Evolutionary conservation across 805 yeast genomes (phyloP), one percentile per base, ranked within the genome.

Genomic region (Cyberlindnera euphorbiae): DNA sequence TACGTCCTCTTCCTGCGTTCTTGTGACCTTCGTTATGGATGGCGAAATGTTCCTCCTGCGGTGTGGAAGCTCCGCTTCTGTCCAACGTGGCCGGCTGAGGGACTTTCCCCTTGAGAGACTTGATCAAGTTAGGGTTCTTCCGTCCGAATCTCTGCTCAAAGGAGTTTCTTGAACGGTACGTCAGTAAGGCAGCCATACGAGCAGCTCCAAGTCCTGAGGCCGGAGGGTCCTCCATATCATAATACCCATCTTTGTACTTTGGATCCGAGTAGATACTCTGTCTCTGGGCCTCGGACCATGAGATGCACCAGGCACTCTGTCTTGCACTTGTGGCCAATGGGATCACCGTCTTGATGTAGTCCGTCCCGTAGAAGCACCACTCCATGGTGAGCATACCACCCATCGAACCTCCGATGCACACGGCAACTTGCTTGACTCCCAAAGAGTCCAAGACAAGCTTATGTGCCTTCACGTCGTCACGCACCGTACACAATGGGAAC

Each of bases 211-310:
- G 64, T 0, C 98, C 98, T 8, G 79, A 71, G 17, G 66, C 67
- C 4, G 98, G 98, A 5, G 88, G 94, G 38, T 81, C 86, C n/a
- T 73, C 72, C 22, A 73, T 64, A 10, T 77, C 63, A 56, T 86
- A 90, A 60, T 85, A 88, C 2, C 98, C 98, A 53, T 89, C 96
- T 38, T 75, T 70, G 58, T 88, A 93, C 55, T 83, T 82, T 8
- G 97, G 97, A 58, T 93, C 98, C 10, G 95, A 82, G 61, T 89
- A 93, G 19, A 93, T 87, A 45, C 95, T 79, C 58, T 93, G 98
- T 50, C 98, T 74, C 62, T 93, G 98, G 2, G 98, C 95, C 56
- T 93, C 98, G 36, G 95, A 90, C 98, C 98, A 93, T 4, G 96
- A 85, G 27, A 93, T 93, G 48, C 97, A 93, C 98, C 98, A 93